These are phyloP conservation scores for Novakomyces olei DNA, from an alignment of 805 yeast species.

Conservation along the genomic window DNA sequence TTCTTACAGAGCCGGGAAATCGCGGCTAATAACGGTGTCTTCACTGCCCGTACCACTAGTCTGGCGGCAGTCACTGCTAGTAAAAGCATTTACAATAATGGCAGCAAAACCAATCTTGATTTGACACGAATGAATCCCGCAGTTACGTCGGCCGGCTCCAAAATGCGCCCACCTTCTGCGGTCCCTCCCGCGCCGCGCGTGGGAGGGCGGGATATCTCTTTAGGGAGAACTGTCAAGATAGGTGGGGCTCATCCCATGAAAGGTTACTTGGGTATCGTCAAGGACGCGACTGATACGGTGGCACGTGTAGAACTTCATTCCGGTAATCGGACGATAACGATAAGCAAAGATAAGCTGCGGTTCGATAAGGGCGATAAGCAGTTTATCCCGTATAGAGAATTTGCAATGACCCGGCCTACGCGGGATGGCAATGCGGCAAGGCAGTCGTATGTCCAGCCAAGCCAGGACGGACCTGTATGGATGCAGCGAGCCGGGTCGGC, in stretches of 20 bases:
- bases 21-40: constrained; percentile 74
- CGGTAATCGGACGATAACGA: constrained; percentile 67
- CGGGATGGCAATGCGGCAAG: constrained; percentile 9
- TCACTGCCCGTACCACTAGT: constrained; percentile 52
- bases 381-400: constrained; percentile 56
- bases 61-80: constrained; percentile 67
- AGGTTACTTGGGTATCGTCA: constrained; percentile 81
- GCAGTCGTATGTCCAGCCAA: constrained; percentile 6
- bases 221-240: constrained; percentile 69
- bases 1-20: constrained; percentile 64
- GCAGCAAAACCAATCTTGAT: constrained; percentile 30
- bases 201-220: constrained; percentile 59
- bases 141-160: constrained; percentile 21
- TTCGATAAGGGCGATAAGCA: constrained; percentile 38
- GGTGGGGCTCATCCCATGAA: constrained; percentile 97
- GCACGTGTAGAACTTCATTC: constrained; percentile 91
- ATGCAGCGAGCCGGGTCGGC: constrained; percentile 15
- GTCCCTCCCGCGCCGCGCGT: constrained; percentile 34
- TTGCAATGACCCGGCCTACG: constrained; percentile 21
- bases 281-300: constrained; percentile 75
- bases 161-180: constrained; percentile 17
- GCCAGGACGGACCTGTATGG: constrained; percentile 13
- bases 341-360: constrained; percentile 55
- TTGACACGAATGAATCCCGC: constrained; percentile 74
- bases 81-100: too few relatives aligned